Evolutionary conservation across 1,139 yeast species (phyloP), one percentile per base, ranked within the genome.

Genomic region (Protomyces gravidus): DNA sequence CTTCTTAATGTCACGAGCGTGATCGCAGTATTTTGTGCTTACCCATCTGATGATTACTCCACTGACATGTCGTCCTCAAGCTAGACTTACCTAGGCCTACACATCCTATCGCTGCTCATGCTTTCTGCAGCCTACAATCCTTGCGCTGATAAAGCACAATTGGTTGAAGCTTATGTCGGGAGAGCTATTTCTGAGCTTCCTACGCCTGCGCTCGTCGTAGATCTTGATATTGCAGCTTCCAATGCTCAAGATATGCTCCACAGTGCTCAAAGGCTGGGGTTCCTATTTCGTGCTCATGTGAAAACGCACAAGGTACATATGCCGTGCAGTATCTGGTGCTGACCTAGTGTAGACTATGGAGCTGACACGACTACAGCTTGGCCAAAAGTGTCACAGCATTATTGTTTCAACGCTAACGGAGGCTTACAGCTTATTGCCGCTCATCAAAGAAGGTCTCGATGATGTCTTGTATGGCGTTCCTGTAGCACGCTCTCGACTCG

Each of bases 401-500:
- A 82, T 86, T n/a, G 88, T 85, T 0, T 84, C 90, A 0, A 86
- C 94, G 0, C 67, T 85, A 53, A 75, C 75, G 62, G 95, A 86
- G 71, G 86, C 86, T 0, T 79, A 84, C 79, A 75, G 78, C 5
- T 66, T 84, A 56, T 73, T 79, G 3, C 73, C 78, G 42, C 76
- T 79, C 32, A 69, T 69, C 5, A 73, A 75, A 21, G 69, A 75
- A 26, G 80, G 80, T 0, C 66, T 73, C 45, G 74, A 70, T 4
- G 92, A 86, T 68, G 75, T 85, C n/a, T 75, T 82, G 50, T 86
- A 79, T 69, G 84, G 90, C 45, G 73, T 86, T 59, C 95, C 95
- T 1, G 82, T 83, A 1, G 75, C 78, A 50, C 76, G 78, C 19
- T 77, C 80, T 23, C 70, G 75, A 17, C 66, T 86, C 25, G 70